A percentile compares a stretch with the other conserved stretches of the same genome.
Evolutionary conservation across 306 rosid species (phyloP).

Genomic region (Medicago lupulina): DNA sequence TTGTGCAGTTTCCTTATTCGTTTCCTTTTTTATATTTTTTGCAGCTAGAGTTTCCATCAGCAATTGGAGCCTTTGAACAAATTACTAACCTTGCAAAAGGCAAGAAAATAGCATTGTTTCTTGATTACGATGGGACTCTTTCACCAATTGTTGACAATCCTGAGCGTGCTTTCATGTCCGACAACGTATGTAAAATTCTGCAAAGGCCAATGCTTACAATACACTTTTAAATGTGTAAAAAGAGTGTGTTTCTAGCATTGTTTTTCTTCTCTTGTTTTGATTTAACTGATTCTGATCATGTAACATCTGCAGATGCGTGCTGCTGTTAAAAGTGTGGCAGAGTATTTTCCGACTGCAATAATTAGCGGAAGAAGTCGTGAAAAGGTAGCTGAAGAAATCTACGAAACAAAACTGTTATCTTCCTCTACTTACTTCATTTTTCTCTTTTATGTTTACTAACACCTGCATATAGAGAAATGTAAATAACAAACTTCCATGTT

Average conservation of each 20-base stretch:
- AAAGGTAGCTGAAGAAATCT: slow-evolving; percentile 59
- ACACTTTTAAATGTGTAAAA: background rate
- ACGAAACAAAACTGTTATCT: background rate
- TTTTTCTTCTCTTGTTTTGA: slow-evolving; percentile 8
- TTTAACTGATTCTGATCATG: slow-evolving; percentile 34
- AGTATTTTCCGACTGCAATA: slow-evolving; percentile 84
- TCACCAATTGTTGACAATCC: slow-evolving; percentile 98
- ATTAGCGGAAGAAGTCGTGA: slow-evolving; percentile 96
- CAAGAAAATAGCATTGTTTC: slow-evolving; percentile 86
- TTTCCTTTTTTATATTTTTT: slow-evolving; percentile 27
- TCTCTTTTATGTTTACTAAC: background rate
- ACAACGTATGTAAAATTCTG: slow-evolving; percentile 59
- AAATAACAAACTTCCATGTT: slow-evolving; percentile 16
- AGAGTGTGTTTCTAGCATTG: background rate
- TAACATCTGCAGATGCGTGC: slow-evolving; percentile 72
- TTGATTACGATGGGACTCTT: slow-evolving; percentile 99
- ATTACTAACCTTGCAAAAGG: slow-evolving; percentile 73
- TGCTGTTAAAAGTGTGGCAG: slow-evolving; percentile 72
- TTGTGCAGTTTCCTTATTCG: slow-evolving; percentile 25
- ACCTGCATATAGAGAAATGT: background rate
- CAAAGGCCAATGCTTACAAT: background rate
- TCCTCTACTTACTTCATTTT: background rate
- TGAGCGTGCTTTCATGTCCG: slow-evolving; percentile 91
- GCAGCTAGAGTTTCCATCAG: slow-evolving; percentile 90
- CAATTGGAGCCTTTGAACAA: slow-evolving; percentile 78